These are phyloP conservation scores for Hypoxylon subgilvum DNA, from an alignment of 495 filamentous ascomycete genomes.

Conservation along the genomic window DNA sequence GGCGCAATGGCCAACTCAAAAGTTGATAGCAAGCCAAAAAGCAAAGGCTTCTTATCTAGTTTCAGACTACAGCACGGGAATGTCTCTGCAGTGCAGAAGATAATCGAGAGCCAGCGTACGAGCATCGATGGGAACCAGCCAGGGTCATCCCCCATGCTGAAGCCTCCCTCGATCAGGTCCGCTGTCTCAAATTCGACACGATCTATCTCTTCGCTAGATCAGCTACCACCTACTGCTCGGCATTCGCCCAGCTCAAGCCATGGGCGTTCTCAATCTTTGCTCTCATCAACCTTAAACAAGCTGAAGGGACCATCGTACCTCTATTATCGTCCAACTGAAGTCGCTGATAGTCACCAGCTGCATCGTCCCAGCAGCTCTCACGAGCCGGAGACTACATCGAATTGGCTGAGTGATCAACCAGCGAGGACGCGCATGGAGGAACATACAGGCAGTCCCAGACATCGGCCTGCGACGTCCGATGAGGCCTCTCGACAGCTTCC, in stretches of 20 bases:
- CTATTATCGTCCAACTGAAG: constrained; percentile 33
- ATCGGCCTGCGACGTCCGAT: constrained; percentile 1
- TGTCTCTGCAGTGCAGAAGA: constrained; percentile 37
- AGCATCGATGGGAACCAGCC: constrained; percentile 13
- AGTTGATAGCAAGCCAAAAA: constrained; percentile 30
- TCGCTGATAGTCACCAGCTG: constrained; percentile 5
- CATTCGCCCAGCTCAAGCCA: constrained; percentile 34
- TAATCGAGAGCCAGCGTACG: constrained; percentile 28
- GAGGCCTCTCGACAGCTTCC: constrained; percentile 20
- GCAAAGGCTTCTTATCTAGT: constrained; percentile 37
- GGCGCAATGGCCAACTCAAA: constrained; percentile 21
- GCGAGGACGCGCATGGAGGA: constrained; percentile 3
- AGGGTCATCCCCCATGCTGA: constrained; percentile 22
- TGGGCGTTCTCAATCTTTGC: constrained; percentile 41
- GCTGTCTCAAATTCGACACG: constrained; percentile 38
- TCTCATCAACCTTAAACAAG: constrained; percentile 40
- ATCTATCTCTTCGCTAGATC: constrained; percentile 45
- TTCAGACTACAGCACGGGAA: constrained; percentile 41
- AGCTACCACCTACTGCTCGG: constrained; percentile 21
- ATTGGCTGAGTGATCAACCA: constrained; percentile 18
- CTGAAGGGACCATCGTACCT: constrained; percentile 41
- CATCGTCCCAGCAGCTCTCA: constrained; percentile 25
- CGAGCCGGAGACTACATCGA: constrained; percentile 7
- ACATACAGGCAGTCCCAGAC: constrained; percentile 8
- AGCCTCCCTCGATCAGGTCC: constrained; percentile 34